Conservation (phyloP, 495 filamentous ascomycete species). For the Xylona heveae region DNA sequence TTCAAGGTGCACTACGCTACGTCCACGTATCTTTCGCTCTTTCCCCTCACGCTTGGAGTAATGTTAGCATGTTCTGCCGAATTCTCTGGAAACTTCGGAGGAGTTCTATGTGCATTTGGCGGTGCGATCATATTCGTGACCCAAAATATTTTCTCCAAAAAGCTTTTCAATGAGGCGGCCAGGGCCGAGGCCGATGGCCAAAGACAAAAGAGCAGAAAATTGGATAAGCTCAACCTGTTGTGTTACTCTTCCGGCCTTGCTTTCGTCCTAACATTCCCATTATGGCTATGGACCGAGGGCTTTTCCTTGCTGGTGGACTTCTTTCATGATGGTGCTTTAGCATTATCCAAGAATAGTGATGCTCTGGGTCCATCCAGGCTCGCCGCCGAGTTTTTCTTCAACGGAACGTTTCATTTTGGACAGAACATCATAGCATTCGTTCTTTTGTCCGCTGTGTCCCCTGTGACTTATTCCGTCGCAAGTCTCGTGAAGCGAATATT, state of each 20-base stretch:
- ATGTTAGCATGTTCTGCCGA: constrained; percentile 88
- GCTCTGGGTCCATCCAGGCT: constrained; percentile 59
- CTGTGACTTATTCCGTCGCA: constrained; percentile 93
- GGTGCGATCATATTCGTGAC: constrained; percentile 90
- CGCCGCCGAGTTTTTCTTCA: constrained; percentile 77
- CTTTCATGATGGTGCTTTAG: constrained; percentile 38
- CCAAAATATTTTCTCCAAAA: constrained; percentile 97
- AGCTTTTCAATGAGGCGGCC: constrained; percentile 91
- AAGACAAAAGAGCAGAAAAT: constrained; percentile 36
- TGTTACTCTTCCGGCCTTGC: constrained; percentile 90
- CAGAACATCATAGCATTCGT: constrained; percentile 93
- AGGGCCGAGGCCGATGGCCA: constrained; percentile 49
- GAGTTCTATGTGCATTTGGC: constrained; percentile 67
- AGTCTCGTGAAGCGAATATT: constrained; percentile 92
- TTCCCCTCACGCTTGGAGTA: constrained; percentile 81
- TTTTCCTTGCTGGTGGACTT: constrained; percentile 54
- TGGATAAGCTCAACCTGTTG: constrained; percentile 91
- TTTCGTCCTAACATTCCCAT: constrained; percentile 72
- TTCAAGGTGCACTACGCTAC: constrained; percentile 73
- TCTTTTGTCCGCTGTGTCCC: constrained; percentile 73
- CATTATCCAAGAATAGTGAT: constrained; percentile 35
- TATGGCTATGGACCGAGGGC: constrained; percentile 87
- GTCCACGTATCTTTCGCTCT: constrained; percentile 78
- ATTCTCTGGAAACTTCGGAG: constrained; percentile 68
- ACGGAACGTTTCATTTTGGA: constrained; percentile 88